phyloP scores from a whole-genome alignment of 2,329 filamentous ascomycete genomes.

The Penicillium sp. region DNA sequence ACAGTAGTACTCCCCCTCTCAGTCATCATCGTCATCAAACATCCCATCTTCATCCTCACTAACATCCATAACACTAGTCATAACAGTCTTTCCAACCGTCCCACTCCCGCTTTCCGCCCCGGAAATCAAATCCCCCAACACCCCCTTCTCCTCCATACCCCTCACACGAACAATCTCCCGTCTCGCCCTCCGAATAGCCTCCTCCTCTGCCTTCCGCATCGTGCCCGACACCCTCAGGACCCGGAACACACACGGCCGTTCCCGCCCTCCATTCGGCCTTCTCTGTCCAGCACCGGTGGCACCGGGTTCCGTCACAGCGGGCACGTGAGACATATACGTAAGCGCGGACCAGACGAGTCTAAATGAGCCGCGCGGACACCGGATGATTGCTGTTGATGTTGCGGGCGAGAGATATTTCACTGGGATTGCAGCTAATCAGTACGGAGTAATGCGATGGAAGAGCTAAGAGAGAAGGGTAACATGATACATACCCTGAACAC shows the following conservation, averaged over 20 bases:
- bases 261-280: constrained; percentile 28
- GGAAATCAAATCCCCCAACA: constrained; percentile 45
- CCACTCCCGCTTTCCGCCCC: constrained; percentile 26
- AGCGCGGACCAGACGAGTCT: constrained; percentile 88
- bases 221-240: constrained; percentile 90
- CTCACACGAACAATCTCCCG: constrained; percentile 70
- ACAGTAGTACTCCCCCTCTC: neutral
- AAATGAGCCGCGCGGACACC: constrained; percentile 79
- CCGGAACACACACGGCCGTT: constrained; percentile 70
- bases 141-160: constrained; percentile 52
- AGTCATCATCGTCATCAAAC: constrained; percentile 46
- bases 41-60: constrained; percentile 54
- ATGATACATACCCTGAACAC: constrained; percentile 63
- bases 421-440: constrained; percentile 38
- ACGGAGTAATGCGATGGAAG: neutral
- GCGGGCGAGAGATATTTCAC: constrained; percentile 91
- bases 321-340: constrained; percentile 75
- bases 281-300: constrained; percentile 14
- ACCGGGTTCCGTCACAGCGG: constrained; percentile 40
- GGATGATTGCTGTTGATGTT: constrained; percentile 92
- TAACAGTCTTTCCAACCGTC: constrained; percentile 30
- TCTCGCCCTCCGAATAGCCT: constrained; percentile 78
- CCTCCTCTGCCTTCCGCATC: constrained; percentile 88
- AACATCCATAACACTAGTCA: constrained; percentile 52
- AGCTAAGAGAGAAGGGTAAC: neutral